Evolutionary conservation across 2,329 filamentous ascomycete genomes (phyloP), one percentile per base, ranked within the genome.

Genomic region (Reticulascus tulasneorum): DNA sequence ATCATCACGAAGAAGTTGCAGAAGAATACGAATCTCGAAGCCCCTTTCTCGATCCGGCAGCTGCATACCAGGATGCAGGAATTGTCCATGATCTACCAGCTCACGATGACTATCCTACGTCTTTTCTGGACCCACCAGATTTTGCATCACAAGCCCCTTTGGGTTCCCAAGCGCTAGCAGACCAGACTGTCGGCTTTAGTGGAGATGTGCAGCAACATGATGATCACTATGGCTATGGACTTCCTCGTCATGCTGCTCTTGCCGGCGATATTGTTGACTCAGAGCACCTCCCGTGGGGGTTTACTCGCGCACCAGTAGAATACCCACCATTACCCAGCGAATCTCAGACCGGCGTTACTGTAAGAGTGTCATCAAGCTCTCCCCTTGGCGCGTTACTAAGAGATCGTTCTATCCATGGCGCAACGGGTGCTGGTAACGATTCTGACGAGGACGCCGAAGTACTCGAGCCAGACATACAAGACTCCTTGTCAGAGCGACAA

Each of bases 181-280:
- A 36, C 15, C n/a, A 27, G 13, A 32, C 29, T 25, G 27, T 24
- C 11, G 31, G 31, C 11, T 30, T 33, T 9, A 23, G 29, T 9
- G 28, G 23, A 8, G 31, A 42, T n/a, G 18, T 26, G 16, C 11
- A 23, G 12, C 25, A 40, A 19, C 37, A 43, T 12, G 21, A 23
- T 16, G 19, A 11, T 13, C 19, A 27, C n/a, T 16, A 11, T 15
- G 18, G n/a, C n/a, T 6, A 30, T 32, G 19, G 25, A 13, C 13
- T 33, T 26, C 33, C n/a, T n/a, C n/a, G 26, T 16, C 44, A 37
- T 17, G 28, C 27, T 13, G 24, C 33, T 3, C 26, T 42, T 9
- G 16, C 45, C 5, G 41, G 45, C 12, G 29, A 29, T 7, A 30
- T 46, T 30, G 15, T 27, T 3, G 41, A 45, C 27, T 42, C 44